phyloP scores from a whole-genome alignment of 2,329 filamentous ascomycete species.

The Phialophora tarda region DNA sequence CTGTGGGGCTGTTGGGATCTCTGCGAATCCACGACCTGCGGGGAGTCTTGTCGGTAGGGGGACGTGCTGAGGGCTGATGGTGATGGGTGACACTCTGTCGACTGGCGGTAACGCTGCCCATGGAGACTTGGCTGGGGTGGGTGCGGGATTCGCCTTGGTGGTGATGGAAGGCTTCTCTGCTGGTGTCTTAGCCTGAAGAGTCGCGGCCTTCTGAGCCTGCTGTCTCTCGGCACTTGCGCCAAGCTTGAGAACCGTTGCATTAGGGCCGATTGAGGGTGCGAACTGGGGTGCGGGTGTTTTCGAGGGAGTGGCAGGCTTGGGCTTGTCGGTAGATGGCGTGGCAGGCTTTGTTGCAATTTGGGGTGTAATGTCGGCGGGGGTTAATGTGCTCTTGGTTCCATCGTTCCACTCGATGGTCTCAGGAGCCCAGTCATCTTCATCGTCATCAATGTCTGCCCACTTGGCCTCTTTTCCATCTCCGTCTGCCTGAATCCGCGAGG shows the following conservation, averaged over 20 bases:
- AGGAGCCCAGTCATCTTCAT: conserved; percentile 69
- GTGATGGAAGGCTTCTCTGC: conserved; percentile 59
- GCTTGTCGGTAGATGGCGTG: conserved; percentile 34
- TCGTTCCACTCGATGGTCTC: conserved; percentile 73
- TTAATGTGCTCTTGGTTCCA: conserved; percentile 68
- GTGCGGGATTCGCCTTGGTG: conserved; percentile 51
- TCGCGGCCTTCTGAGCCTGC: conserved; percentile 52
- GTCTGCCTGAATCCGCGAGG: conserved; percentile 67
- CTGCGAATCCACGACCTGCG: conserved; percentile 61
- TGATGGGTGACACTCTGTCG: conserved; percentile 75
- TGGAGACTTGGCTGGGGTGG: conserved; percentile 81
- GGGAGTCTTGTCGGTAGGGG: conserved; percentile 57
- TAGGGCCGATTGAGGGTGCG: conserved; percentile 54
- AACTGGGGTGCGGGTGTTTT: conserved; percentile 45
- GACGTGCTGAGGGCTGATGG: conserved; percentile 60
- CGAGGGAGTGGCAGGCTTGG: conserved; percentile 40
- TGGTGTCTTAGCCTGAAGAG: conserved; percentile 34
- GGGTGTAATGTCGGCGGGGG: conserved; percentile 47
- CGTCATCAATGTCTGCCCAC: conserved; percentile 73
- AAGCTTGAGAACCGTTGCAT: conserved; percentile 56
- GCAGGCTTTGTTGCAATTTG: conserved; percentile 36
- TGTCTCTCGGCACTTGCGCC: conserved; percentile 53
- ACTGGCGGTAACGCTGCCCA: conserved; percentile 88
- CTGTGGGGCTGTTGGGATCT: conserved; percentile 74
- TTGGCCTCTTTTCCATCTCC: conserved; percentile 67